Percentiles rank a stretch among this genome's conserved stretches.
These are phyloP conservation scores for Fusarium chaquense DNA, from an alignment of 2,329 filamentous ascomycete genomes.

Conservation along the genomic window DNA sequence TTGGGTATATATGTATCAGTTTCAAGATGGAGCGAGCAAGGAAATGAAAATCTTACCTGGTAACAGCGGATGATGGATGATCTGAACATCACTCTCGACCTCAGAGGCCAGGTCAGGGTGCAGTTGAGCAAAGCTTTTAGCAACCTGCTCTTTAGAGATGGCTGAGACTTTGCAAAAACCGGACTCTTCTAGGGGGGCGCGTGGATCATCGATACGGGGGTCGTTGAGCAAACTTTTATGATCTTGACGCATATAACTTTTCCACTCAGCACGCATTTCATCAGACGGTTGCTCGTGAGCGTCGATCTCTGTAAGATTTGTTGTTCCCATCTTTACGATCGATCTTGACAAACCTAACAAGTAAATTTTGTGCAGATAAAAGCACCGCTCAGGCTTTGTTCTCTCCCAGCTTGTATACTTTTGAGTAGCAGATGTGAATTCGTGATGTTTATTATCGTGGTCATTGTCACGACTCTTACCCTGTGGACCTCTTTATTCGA, in stretches of 20 bases:
- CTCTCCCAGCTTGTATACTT: too few species aligned
- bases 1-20: constrained; percentile 5
- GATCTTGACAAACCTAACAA: background rate
- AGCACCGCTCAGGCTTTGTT: too few species aligned
- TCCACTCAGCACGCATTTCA: constrained; percentile 77
- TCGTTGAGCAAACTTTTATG: constrained; percentile 63
- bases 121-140: constrained; percentile 59
- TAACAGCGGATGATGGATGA: constrained; percentile 74
- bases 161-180: constrained; percentile 61
- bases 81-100: constrained; percentile 56
- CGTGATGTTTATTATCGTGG: background rate
- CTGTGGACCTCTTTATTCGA: constrained; percentile 24
- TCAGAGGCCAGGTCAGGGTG: constrained; percentile 50
- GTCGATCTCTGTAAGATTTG: constrained; percentile 66
- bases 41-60: constrained; percentile 66
- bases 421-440: background rate
- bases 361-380: background rate
- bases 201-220: constrained; percentile 68
- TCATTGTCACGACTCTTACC: background rate
- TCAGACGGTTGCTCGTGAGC: constrained; percentile 83
- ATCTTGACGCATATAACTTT: constrained; percentile 75
- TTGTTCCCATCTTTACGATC: constrained; percentile 43
- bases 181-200: constrained; percentile 52
- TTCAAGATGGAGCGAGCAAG: background rate
- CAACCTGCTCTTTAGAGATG: constrained; percentile 59